Evolutionary conservation across 1,139 yeast species (phyloP), one percentile per base, ranked within the genome.

Genomic region (Taphrina sp.): DNA sequence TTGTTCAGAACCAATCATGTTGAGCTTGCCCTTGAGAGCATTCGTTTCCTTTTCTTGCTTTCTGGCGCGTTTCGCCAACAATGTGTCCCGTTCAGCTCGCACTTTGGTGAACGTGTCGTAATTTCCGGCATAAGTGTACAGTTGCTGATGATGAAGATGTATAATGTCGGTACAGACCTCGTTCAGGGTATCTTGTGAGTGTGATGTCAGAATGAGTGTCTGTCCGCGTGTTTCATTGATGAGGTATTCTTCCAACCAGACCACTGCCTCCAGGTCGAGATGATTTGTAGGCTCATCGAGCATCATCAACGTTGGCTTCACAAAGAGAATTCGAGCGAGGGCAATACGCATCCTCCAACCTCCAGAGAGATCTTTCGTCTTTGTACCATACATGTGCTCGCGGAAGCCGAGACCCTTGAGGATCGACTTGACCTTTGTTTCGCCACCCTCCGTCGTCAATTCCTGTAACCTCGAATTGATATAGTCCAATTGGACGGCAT

Each of bases 1-100:
- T 62, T 98, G 98, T 76, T 92, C 92, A 60, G 98, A 92, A 88
- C 99, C 98, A 62, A 98, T 97, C 66, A 96, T 87, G 57, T 98
- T 98, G 76, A 92, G 92, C 72, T 94, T 94, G 76, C 92, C 92
- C 80, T 94, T 92, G 74, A 94, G 92, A 74, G 92, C 97, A 45
- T 83, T 88, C 70, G 92, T 92, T 80, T 92, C 98, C 74, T 94
- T 98, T 77, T 94, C 98, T 78, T 92, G 98, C 75, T 92, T 94
- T 69, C 75, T 73, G 76, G 92, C 92, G 73, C 88, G 95, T 77
- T 92, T 94, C 95, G 86, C 90, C 79, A 94, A 98, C 74, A 90
- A 92, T 63, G 94, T 84, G 75, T 92, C 98, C 77, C 79, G 77
- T 78, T 92, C 99, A 54, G 80, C 69, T 76, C 97, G 84, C 59